Percentiles rank a stretch among this genome's conserved stretches.
These are phyloP conservation scores for Metahyphopichia silvanorum DNA, from an alignment of 805 yeast genomes.

Conservation along the genomic window DNA sequence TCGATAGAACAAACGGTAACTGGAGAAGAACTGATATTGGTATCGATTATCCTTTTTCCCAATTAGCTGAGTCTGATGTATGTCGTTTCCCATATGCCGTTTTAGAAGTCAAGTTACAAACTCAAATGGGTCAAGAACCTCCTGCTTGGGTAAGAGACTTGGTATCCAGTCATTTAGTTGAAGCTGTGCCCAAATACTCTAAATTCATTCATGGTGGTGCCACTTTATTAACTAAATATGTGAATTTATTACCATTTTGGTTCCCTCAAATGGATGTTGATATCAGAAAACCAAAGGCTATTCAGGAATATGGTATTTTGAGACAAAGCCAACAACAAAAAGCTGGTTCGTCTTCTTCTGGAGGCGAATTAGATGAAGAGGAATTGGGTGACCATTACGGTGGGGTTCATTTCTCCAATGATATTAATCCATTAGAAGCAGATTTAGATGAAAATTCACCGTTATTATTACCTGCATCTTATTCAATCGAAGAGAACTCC, in stretches of 20 bases:
- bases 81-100: conserved; percentile 98
- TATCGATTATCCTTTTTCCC: conserved; percentile 91
- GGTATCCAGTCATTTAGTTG: conserved; percentile 89
- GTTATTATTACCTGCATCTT: conserved; percentile 35
- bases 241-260: conserved; percentile 92
- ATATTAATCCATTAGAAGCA: conserved; percentile 43
- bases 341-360: conserved; percentile 46
- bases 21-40: conserved; percentile 99
- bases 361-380: conserved; percentile 69
- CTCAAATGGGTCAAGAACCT: conserved; percentile 98
- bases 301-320: conserved; percentile 61
- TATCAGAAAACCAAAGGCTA: conserved; percentile 78
- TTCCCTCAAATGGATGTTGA: conserved; percentile 95
- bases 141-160: conserved; percentile 96
- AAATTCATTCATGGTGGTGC: conserved; percentile 98
- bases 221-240: conserved; percentile 78
- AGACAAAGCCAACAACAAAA: conserved; percentile 28
- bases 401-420: conserved; percentile 43
- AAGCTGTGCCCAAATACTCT: conserved; percentile 97
- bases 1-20: conserved; percentile 83
- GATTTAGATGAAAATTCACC: conserved; percentile 49
- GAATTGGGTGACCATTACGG: conserved; percentile 39
- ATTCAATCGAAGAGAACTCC: conserved; percentile 17
- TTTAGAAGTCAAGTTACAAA: conserved; percentile 93
- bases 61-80: conserved; percentile 78